A percentile compares a stretch with the other conserved stretches of the same genome.
Conservation (phyloP, 139 green algal genomes). For the Bryopsis sp. region DNA sequence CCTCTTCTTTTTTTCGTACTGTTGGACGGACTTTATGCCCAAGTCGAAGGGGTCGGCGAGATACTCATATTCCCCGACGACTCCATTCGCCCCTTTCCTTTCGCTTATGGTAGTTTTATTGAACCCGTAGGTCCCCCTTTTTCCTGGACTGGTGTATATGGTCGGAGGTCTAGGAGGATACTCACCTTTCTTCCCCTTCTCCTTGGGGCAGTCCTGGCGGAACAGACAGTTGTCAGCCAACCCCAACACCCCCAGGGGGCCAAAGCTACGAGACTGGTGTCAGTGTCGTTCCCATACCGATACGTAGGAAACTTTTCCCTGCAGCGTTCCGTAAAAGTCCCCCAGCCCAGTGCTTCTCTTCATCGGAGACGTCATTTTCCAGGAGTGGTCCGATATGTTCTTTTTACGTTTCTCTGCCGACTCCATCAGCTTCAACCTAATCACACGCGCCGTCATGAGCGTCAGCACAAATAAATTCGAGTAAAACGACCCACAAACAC, state of each 20-base stretch:
- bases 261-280: too few species aligned
- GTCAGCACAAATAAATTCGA: too few species aligned
- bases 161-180: slow-evolving; percentile 30
- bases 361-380: slow-evolving; percentile 40
- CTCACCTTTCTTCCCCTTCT: slow-evolving; percentile 37
- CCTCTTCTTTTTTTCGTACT: slow-evolving; percentile 17
- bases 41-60: slow-evolving; percentile 23
- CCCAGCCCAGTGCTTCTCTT: slow-evolving; percentile 36
- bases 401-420: slow-evolving; percentile 24
- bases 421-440: slow-evolving; percentile 5
- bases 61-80: slow-evolving; percentile 34
- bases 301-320: slow-evolving; percentile 19
- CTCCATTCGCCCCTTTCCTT: slow-evolving; percentile 22
- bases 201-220: too few species aligned
- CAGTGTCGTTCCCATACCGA: too few species aligned
- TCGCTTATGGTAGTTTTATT: slow-evolving; percentile 33
- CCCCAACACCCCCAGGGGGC: not conserved
- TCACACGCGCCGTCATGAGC: too few species aligned
- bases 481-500: too few species aligned
- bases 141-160: slow-evolving; percentile 48
- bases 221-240: too few species aligned
- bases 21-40: slow-evolving; percentile 4
- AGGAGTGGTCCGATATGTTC: slow-evolving; percentile 37
- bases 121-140: slow-evolving; percentile 41
- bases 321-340: slow-evolving; percentile 18